Percentiles rank a stretch among this genome's conserved stretches.
These are phyloP conservation scores for Sisymbrium altissimum DNA, from an alignment of 345 rosid species.

Conservation along the genomic window DNA sequence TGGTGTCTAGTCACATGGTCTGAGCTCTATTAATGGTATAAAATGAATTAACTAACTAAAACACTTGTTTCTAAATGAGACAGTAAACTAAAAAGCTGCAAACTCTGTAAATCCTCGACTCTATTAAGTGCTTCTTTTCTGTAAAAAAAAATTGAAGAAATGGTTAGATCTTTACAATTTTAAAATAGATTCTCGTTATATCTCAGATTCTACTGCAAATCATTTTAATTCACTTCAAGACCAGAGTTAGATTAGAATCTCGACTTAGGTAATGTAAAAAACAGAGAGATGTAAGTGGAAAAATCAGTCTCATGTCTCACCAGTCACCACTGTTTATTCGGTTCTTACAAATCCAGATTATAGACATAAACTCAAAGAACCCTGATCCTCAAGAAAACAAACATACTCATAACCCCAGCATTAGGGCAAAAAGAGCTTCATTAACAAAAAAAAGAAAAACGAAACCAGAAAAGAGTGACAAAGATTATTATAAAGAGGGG, in stretches of 20 bases:
- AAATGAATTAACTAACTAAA: not conserved
- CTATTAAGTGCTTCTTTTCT: not conserved
- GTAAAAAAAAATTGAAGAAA: not conserved
- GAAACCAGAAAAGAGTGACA: not conserved
- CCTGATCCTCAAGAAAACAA: not conserved
- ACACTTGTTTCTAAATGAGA: not conserved
- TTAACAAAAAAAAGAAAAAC: not conserved
- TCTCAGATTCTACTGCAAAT: no score
- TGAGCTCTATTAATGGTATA: not conserved
- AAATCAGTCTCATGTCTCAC: not conserved
- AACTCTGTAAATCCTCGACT: conserved; percentile 3
- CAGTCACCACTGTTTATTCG: not conserved
- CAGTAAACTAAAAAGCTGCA: conserved; percentile 13
- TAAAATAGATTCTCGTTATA: not conserved
- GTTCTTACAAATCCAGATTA: not conserved
- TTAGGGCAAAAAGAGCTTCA: conserved; percentile 24
- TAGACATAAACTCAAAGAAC: not conserved
- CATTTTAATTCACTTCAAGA: no score
- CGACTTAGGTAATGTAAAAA: not conserved
- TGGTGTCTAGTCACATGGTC: conserved; percentile 13
- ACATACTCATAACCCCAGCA: conserved; percentile 13
- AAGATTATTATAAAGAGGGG: not conserved
- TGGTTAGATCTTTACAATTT: not conserved
- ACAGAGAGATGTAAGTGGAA: not conserved
- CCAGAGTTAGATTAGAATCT: no score